These are phyloP conservation scores for Pistacia integerrima DNA, from an alignment of 345 rosid genomes.

Conservation along the genomic window DNA sequence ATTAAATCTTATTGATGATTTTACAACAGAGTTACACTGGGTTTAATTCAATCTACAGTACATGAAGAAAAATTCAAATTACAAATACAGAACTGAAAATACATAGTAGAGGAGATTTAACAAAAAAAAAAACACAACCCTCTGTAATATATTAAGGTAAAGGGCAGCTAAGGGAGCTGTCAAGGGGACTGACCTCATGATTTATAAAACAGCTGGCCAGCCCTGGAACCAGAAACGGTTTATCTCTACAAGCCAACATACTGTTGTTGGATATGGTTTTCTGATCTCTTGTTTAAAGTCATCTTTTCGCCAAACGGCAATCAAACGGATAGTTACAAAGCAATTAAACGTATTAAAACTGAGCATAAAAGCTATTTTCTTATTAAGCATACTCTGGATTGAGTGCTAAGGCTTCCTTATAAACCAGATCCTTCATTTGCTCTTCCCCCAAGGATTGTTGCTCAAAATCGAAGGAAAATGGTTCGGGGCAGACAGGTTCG, in stretches of 20 bases:
- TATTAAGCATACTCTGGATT: conserved; percentile 70
- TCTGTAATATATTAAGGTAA: background rate
- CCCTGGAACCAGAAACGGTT: background rate
- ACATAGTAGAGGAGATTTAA: background rate
- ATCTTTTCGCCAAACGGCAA: background rate
- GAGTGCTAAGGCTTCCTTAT: conserved; percentile 69
- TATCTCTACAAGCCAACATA: no score
- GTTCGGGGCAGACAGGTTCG: conserved; percentile 78
- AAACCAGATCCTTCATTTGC: conserved; percentile 90
- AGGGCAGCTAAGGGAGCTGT: background rate
- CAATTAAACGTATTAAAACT: background rate
- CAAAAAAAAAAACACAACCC: background rate
- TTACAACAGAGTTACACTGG: background rate
- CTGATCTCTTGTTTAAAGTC: background rate
- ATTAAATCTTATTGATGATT: background rate
- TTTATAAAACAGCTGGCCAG: background rate
- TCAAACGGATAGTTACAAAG: background rate
- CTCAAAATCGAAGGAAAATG: conserved; percentile 90
- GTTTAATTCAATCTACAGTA: background rate
- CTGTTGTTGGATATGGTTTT: background rate
- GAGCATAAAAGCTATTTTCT: background rate
- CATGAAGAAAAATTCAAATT: background rate
- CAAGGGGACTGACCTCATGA: conserved; percentile 9
- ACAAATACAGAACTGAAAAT: background rate
- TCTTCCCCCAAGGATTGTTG: conserved; percentile 78